Evolutionary conservation across 208 protist genomes (phyloP).

Genomic region (Leishmania amazonensis): DNA sequence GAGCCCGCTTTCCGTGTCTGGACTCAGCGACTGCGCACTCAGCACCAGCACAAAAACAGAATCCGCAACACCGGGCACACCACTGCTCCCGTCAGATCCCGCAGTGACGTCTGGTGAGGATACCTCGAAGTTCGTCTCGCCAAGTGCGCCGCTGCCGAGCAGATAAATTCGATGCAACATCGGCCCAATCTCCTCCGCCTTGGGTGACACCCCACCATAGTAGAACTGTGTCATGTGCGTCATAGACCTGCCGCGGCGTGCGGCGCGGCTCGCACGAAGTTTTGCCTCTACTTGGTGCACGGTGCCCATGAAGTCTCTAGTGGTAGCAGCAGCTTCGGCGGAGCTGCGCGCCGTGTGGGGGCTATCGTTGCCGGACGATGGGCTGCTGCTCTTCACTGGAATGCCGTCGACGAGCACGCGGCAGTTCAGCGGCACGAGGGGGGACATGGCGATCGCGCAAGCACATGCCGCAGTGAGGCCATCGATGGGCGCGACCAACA

Average conservation of each 20-base stretch:
- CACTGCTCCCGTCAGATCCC: not conserved
- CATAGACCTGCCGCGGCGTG: conserved; percentile 1
- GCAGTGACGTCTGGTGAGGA: not conserved
- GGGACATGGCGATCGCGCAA: conserved; percentile 22
- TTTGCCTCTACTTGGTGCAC: conserved; percentile 6
- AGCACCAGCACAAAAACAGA: conserved; percentile 32
- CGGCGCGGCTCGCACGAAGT: conserved; percentile 8
- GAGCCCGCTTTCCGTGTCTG: conserved; percentile 7
- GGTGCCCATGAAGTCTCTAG: conserved; percentile 1
- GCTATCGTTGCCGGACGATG: not conserved
- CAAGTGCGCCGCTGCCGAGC: not conserved
- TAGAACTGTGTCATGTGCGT: conserved; percentile 35
- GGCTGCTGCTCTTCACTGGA: not conserved
- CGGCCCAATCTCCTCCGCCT: conserved; percentile 19
- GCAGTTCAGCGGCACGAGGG: conserved; percentile 24
- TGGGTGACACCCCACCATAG: conserved; percentile 31
- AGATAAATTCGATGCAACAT: conserved; percentile 28
- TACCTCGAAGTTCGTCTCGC: not conserved
- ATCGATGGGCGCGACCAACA: conserved; percentile 17
- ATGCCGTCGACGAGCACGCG: conserved; percentile 13
- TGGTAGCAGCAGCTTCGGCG: not conserved
- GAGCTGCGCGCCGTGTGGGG: not conserved
- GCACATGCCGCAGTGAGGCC: conserved; percentile 23
- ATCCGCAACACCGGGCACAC: not conserved
- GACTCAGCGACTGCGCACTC: conserved; percentile 20